Conservation (phyloP, 129 eudicot species). For the Oenanthe sinensis region DNA sequence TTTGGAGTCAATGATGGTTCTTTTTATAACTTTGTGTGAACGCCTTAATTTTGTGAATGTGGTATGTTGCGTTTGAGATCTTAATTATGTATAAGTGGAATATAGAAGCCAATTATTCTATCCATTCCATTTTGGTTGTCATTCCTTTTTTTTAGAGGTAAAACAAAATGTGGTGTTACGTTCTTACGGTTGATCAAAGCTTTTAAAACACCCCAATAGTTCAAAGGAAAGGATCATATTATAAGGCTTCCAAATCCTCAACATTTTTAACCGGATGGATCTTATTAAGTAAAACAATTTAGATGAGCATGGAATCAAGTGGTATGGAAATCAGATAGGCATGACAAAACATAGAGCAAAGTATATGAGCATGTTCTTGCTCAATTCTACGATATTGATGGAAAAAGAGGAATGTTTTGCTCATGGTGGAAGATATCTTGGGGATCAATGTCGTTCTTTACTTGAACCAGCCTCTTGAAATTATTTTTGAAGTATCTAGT, state of each 20-base stretch:
- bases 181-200: background rate
- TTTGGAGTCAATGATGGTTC: background rate
- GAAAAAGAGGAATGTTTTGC: slow-evolving; percentile 38
- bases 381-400: background rate
- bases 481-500: slow-evolving; percentile 43
- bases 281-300: background rate
- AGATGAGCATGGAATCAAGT: background rate
- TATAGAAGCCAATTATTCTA: background rate
- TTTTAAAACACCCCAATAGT: too few species aligned
- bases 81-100: background rate
- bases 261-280: background rate
- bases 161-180: background rate
- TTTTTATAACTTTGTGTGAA: background rate
- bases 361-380: background rate
- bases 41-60: background rate
- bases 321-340: background rate
- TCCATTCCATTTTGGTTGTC: background rate
- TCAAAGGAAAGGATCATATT: background rate
- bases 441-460: slow-evolving; percentile 39
- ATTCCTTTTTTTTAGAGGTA: background rate
- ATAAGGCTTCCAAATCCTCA: background rate
- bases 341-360: background rate
- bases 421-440: slow-evolving; percentile 37
- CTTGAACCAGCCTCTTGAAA: slow-evolving; percentile 39
- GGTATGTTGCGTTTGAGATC: background rate